phyloP scores from a whole-genome alignment of 1,284 basidiomycete species.

The Anthracocystis walkeri region DNA sequence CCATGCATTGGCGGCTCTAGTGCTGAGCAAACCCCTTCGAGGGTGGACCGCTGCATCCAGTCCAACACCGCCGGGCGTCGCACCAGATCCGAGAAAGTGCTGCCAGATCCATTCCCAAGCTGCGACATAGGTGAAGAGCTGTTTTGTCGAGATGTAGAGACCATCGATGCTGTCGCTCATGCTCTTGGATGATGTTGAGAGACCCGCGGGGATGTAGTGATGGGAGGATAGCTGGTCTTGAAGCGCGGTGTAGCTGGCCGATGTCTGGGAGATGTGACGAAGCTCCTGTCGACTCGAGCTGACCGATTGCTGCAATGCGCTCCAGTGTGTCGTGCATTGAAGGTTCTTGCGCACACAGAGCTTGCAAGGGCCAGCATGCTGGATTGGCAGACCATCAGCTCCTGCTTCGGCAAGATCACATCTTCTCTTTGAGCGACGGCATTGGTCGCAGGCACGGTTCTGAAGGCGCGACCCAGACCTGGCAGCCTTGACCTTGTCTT shows the following conservation, averaged over 20 bases:
- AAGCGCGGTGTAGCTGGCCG: slow-evolving; percentile 38
- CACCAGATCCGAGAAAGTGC: slow-evolving; percentile 37
- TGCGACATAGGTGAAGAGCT: slow-evolving; percentile 41
- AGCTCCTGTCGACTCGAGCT: slow-evolving; percentile 49
- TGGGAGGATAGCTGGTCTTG: slow-evolving; percentile 46
- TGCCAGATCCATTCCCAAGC: slow-evolving; percentile 49
- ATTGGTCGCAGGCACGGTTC: slow-evolving; percentile 50
- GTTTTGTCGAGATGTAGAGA: slow-evolving; percentile 45
- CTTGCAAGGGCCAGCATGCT: slow-evolving; percentile 41
- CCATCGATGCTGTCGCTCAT: slow-evolving; percentile 37
- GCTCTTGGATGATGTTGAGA: slow-evolving; percentile 30
- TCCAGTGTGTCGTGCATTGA: slow-evolving; percentile 48
- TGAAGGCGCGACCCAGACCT: slow-evolving; percentile 48
- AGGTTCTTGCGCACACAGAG: slow-evolving; percentile 50
- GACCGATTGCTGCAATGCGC: slow-evolving; percentile 42
- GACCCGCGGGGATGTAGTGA: slow-evolving; percentile 28
- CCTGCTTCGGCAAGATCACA: slow-evolving; percentile 47
- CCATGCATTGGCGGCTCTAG: slow-evolving; percentile 26
- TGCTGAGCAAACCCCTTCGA: slow-evolving; percentile 31
- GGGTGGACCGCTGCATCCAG: slow-evolving; percentile 35
- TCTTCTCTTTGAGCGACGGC: slow-evolving; percentile 45
- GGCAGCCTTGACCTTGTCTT: slow-evolving; percentile 39
- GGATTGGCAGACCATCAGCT: slow-evolving; percentile 37
- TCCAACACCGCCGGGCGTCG: slow-evolving; percentile 31
- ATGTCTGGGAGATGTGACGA: slow-evolving; percentile 44